phyloP scores from a whole-genome alignment of 139 green algal genomes.

The Chlorella ohadii region DNA sequence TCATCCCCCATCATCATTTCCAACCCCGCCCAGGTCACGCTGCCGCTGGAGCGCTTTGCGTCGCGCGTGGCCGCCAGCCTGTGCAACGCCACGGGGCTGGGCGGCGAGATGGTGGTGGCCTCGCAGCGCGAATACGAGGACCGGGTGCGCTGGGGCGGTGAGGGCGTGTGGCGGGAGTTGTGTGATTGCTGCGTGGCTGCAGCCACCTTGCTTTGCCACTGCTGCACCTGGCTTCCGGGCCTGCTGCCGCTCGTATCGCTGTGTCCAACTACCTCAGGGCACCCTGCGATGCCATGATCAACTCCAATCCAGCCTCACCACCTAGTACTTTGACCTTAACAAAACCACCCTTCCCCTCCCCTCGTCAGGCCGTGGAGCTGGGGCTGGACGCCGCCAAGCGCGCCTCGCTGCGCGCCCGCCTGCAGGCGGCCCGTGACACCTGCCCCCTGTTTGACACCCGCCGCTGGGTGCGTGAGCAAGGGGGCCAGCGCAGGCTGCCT shows the following conservation, averaged over 20 bases:
- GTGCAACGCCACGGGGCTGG: slow-evolving; percentile 77
- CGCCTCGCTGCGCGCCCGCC: slow-evolving; percentile 51
- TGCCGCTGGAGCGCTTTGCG: slow-evolving; percentile 90
- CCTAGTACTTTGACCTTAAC: no score
- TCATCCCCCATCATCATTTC: no score
- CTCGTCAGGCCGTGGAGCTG: slow-evolving; percentile 68
- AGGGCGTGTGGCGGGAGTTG: no score
- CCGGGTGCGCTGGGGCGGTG: background rate
- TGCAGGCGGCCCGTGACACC: slow-evolving; percentile 62
- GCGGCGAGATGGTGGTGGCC: slow-evolving; percentile 77
- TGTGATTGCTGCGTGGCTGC: background rate
- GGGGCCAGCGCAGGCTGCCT: no score
- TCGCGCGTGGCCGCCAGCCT: slow-evolving; percentile 85
- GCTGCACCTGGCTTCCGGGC: no score
- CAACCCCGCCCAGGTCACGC: slow-evolving; percentile 61
- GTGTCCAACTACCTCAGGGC: no score
- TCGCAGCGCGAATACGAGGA: slow-evolving; percentile 79
- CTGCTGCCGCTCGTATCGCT: no score
- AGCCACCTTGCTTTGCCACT: background rate
- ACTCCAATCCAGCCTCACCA: no score
- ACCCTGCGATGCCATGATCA: no score
- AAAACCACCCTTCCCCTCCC: no score
- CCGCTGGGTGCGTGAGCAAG: slow-evolving; percentile 64
- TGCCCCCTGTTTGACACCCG: slow-evolving; percentile 90
- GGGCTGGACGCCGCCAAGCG: slow-evolving; percentile 65